A percentile compares a stretch with the other conserved stretches of the same genome.
Evolutionary conservation across 768 basidiomycete species (phyloP).

Genomic region (Trametes meyenii): DNA sequence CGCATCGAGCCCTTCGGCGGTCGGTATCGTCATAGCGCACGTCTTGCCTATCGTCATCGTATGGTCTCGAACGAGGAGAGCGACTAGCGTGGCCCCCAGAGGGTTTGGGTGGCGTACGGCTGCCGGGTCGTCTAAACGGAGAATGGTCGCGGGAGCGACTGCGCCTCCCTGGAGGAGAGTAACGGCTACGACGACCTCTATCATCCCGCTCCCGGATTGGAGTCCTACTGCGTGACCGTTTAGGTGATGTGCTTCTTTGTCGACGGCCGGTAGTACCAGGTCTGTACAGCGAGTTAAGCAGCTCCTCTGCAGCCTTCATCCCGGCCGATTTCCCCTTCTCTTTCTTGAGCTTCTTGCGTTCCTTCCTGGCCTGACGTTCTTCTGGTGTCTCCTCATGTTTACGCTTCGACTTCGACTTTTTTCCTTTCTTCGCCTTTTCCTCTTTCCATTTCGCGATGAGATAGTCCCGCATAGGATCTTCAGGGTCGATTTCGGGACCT

Average conservation of each 20-base stretch:
- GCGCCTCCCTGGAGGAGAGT: conserved; percentile 14
- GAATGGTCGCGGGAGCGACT: conserved; percentile 17
- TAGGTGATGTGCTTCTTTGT: conserved; percentile 15
- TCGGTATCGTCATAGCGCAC: conserved; percentile 4
- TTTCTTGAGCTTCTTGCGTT: conserved; percentile 72
- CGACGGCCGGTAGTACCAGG: conserved; percentile 3
- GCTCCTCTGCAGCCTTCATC: conserved; percentile 65
- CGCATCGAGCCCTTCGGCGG: conserved; percentile 4
- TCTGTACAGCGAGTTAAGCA: conserved; percentile 53
- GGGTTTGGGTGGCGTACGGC: conserved; percentile 11
- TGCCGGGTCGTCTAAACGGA: conserved; percentile 9
- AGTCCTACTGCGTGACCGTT: conserved; percentile 22
- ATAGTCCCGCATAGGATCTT: conserved; percentile 98
- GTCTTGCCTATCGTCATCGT: conserved; percentile 7
- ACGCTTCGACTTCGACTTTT: conserved; percentile 65
- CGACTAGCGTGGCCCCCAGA: neutral
- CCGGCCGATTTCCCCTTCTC: conserved; percentile 58
- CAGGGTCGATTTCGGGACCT: conserved; percentile 79
- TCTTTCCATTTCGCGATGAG: conserved; percentile 76
- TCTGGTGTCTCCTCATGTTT: conserved; percentile 80
- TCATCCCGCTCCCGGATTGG: conserved; percentile 12
- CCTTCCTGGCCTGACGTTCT: conserved; percentile 76
- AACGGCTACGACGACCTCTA: conserved; percentile 11
- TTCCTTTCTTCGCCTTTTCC: conserved; percentile 62
- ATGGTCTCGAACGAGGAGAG: conserved; percentile 1